Base-by-base conservation (phyloP, 2,329 filamentous ascomycete species). In the Verticillium albo-atrum region DNA sequence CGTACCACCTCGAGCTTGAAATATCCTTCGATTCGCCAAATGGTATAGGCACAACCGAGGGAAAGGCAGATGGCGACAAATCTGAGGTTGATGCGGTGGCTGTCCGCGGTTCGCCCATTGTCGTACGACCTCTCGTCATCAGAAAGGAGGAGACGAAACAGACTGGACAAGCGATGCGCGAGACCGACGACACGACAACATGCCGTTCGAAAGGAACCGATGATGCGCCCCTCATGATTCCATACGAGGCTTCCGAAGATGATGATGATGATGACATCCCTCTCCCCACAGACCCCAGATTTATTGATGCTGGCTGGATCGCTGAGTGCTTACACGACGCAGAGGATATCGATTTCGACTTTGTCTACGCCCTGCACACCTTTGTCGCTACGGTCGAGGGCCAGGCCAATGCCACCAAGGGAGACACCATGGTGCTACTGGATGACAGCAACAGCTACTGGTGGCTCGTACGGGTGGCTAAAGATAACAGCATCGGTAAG, bases 291-390 rank as follows among this genome's bases (percentile, higher is more conserved):
- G 81, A 90, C 70, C 71, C 82, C 61, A 81, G 81, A 75, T 89
- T 85, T 74, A 75, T 89, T 80, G 86, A 90, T 73, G 87, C 84
- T 67, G 88, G 87, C 61, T 93, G 88, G 88, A 87, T 82, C 74
- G 83, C 83, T 77, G 85, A 90, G 80, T 89, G 88, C 92, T 97
- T 92, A 97, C 90, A 86, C 83, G 83, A 89, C 76, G 75, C 81
- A 98, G 95, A 99, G 85, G 95, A 99, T 71, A 99, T 99, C 76
- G 95, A 99, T 82, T 98, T 99, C 80, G 94, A 98, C 74, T 98
- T 98, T 77, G 95, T 99, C 62, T 99, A 99, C 78, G 95, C 95
- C 28, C 82, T 99, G 60, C 95, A 98, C 74, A 99, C 94, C 2
- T 99, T 99, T 70, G 91, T 97, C 65, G 95, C 95, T 28, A 98